Evolutionary conservation across 805 yeast species (phyloP), one percentile per base, ranked within the genome.

Genomic region (Ogataea methanolica): DNA sequence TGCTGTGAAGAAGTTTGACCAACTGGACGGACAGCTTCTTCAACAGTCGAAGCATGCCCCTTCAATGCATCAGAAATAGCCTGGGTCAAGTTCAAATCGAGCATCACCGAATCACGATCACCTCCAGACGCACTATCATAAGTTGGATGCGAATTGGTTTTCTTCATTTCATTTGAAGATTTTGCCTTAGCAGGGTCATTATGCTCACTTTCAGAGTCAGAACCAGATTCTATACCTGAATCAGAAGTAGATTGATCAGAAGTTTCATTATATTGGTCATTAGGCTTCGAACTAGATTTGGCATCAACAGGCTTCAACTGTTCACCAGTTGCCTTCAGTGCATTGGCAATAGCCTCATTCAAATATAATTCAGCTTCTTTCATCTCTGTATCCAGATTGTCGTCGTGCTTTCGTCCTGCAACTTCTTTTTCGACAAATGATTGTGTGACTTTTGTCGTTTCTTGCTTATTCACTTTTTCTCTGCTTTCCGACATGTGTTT

Each of bases 281-380:
- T 26, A 26, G 31, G 9, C 9, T 26, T 26, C 31, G 31, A 26
- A 26, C 12, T 9, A 26, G 2, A 15, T 5, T 29, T 29, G 8
- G 42, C 19, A 8, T 12, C 5, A n/a, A 41, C 41, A 21, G 34
- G 36, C 22, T 43, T 37, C 21, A 37, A n/a, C 33, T 17, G 41
- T 38, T 39, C 39, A 47, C 35, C 43, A 2, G 51, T 48, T 26
- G 46, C 58, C 26, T 48, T 46, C 36, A 54, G 43, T 4, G 54
- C 52, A 15, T 48, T 55, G 15, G 51, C 42, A 23, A 60, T 47
- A 5, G 61, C 60, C 31, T 49, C 49, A 14, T 49, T 45, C 36
- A 59, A 42, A 12, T 53, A 60, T n/a, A 38, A 14, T 36, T 43
- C 46, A 17, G 45, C 42, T 5, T 40, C 39, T 22, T 43, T 35